Percentiles rank a stretch among this genome's conserved stretches.
Evolutionary conservation across 1,284 basidiomycete genomes (phyloP).

Genomic region (Trichosporon inkin): DNA sequence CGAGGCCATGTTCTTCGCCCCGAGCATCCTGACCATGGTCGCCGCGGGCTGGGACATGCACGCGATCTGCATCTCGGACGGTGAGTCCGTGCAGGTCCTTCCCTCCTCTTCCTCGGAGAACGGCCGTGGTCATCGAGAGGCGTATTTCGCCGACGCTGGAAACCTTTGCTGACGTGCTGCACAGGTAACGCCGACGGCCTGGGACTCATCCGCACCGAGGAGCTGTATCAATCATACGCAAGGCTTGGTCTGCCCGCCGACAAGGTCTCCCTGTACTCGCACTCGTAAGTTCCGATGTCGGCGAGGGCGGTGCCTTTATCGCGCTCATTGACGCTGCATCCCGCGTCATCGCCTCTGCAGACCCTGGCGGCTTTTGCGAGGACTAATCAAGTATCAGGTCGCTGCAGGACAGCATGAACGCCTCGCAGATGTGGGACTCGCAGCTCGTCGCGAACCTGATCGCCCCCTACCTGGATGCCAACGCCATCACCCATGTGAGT

Average conservation of each 20-base stretch:
- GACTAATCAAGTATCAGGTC: slow-evolving; percentile 10
- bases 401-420: slow-evolving; percentile 62
- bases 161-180: not conserved
- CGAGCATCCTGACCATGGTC: slow-evolving; percentile 39
- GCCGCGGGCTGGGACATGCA: slow-evolving; percentile 40
- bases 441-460: slow-evolving; percentile 61
- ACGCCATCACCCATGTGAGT: slow-evolving; percentile 10
- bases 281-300: slow-evolving; percentile 59
- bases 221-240: slow-evolving; percentile 66
- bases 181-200: slow-evolving; percentile 74
- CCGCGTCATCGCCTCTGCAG: slow-evolving; percentile 1
- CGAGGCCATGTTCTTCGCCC: slow-evolving; percentile 73
- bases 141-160: not conserved
- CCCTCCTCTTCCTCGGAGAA: no score
- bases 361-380: not conserved
- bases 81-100: slow-evolving; percentile 10
- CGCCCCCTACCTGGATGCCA: slow-evolving; percentile 35
- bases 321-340: not conserved
- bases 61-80: slow-evolving; percentile 53
- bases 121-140: not conserved
- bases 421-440: slow-evolving; percentile 58
- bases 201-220: slow-evolving; percentile 61
- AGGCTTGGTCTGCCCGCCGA: slow-evolving; percentile 63
- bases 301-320: slow-evolving; percentile 13
- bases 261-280: slow-evolving; percentile 63